A percentile compares a stretch with the other conserved stretches of the same genome.
phyloP scores from a whole-genome alignment of 2,329 filamentous ascomycete genomes.

The Aquanectria penicillioides region DNA sequence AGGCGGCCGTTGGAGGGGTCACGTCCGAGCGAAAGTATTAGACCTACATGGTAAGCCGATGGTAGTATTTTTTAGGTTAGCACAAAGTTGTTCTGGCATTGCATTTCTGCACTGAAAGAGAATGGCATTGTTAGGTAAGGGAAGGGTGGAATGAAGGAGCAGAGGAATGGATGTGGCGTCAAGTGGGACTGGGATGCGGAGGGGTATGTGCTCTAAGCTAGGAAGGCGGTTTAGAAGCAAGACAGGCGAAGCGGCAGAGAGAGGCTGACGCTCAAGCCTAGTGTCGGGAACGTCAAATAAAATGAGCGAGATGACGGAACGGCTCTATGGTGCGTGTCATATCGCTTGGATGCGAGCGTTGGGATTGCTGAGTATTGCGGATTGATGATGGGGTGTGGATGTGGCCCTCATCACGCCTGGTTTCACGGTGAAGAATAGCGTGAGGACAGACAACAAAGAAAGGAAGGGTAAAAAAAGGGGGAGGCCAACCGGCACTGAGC shows the following conservation, averaged over 20 bases:
- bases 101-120: slow-evolving; percentile 7
- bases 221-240: background rate
- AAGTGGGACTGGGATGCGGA: too few species aligned
- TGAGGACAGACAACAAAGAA: too few species aligned
- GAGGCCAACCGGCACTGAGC: too few species aligned
- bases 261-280: background rate
- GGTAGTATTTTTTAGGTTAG: background rate
- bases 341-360: background rate
- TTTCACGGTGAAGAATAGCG: too few species aligned
- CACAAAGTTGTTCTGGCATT: background rate
- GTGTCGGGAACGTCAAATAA: background rate
- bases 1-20: background rate
- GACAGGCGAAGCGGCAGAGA: background rate
- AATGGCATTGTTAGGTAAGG: background rate
- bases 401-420: background rate
- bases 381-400: background rate
- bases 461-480: too few species aligned
- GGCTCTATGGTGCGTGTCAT: background rate
- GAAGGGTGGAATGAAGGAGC: slow-evolving; percentile 4
- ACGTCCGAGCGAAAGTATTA: too few species aligned
- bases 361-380: background rate
- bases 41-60: too few species aligned
- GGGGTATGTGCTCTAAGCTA: too few species aligned
- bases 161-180: background rate
- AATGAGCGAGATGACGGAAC: slow-evolving; percentile 4